Percentiles rank a stretch among this genome's conserved stretches.
phyloP scores from a whole-genome alignment of 208 protist genomes.

The Wallacemonas sp. region DNA sequence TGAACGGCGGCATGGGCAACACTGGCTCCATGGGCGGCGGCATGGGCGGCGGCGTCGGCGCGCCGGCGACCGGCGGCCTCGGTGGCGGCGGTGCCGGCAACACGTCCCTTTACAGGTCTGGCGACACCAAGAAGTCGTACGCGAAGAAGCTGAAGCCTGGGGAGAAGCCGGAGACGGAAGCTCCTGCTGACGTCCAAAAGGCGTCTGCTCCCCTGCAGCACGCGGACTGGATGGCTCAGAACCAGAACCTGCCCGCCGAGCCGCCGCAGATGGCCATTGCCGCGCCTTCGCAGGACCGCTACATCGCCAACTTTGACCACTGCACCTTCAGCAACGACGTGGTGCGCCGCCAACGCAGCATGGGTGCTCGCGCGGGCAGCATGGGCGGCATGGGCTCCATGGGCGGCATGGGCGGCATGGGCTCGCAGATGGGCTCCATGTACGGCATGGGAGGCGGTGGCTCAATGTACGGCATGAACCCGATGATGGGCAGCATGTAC shows the following conservation, averaged over 20 bases:
- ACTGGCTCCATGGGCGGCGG: slow-evolving; percentile 9
- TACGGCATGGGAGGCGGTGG: slow-evolving; percentile 21
- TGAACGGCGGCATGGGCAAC: slow-evolving; percentile 8
- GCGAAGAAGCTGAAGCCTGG: slow-evolving; percentile 37
- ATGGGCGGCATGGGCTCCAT: slow-evolving; percentile 31
- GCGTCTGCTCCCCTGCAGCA: slow-evolving; percentile 22
- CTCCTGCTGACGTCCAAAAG: slow-evolving; percentile 24
- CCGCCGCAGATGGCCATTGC: slow-evolving; percentile 14
- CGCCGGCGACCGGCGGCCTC: neutral
- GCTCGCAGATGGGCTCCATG: slow-evolving; percentile 22
- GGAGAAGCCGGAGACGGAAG: slow-evolving; percentile 21
- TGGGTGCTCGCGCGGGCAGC: slow-evolving; percentile 11
- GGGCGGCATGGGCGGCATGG: slow-evolving; percentile 33
- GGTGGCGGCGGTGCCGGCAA: slow-evolving; percentile 14
- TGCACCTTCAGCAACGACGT: slow-evolving; percentile 23
- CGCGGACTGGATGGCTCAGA: slow-evolving; percentile 14
- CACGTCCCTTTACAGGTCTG: slow-evolving; percentile 21
- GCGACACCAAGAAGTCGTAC: slow-evolving; percentile 31
- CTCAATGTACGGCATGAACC: slow-evolving; percentile 25
- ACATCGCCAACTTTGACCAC: slow-evolving; percentile 22
- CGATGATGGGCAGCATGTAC: slow-evolving; percentile 24
- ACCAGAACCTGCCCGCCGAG: slow-evolving; percentile 16
- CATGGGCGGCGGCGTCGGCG: neutral
- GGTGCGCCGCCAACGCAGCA: slow-evolving; percentile 12
- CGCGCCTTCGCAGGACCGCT: slow-evolving; percentile 1